phyloP scores from a whole-genome alignment of 352 stramenopile species.

The Phytophthora chlamydospora region DNA sequence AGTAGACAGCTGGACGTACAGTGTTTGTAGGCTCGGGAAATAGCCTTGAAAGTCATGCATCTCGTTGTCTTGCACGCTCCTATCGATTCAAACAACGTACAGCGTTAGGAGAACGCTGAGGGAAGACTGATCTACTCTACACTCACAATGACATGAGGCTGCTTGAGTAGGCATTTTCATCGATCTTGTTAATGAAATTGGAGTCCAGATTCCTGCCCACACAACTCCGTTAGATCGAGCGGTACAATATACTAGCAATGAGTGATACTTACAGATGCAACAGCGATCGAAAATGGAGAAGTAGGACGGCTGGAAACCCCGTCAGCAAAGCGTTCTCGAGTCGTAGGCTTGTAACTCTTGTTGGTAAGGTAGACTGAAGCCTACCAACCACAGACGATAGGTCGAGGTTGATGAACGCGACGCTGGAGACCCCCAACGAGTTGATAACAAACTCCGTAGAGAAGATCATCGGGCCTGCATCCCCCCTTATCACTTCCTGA shows the following conservation, averaged over 20 bases:
- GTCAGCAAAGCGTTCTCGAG: conserved; percentile 11
- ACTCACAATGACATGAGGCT: conserved; percentile 11
- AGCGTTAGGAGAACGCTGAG: not conserved
- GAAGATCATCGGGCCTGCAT: not conserved
- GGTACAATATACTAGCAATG: not conserved
- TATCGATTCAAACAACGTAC: not conserved
- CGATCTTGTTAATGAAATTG: conserved; percentile 9
- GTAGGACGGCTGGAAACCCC: conserved; percentile 1
- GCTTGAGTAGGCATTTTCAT: conserved; percentile 2
- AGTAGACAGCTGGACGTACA: not conserved
- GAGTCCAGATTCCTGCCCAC: conserved; percentile 18
- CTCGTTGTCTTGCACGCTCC: conserved; percentile 11
- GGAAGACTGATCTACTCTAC: too few species aligned
- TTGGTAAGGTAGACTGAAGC: conserved; percentile 2
- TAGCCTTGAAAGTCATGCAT: conserved; percentile 18
- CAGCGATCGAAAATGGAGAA: conserved; percentile 7
- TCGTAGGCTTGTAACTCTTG: not conserved
- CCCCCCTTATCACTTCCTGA: not conserved
- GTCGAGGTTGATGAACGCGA: conserved; percentile 10
- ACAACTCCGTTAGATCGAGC: not conserved
- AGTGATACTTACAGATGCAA: conserved; percentile 3
- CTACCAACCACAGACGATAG: conserved; percentile 1
- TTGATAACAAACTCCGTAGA: not conserved
- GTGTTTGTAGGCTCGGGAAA: conserved; percentile 13
- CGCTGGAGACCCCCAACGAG: not conserved